Conservation (phyloP, 495 filamentous ascomycete genomes). For the Lineolata rhizophorae region DNA sequence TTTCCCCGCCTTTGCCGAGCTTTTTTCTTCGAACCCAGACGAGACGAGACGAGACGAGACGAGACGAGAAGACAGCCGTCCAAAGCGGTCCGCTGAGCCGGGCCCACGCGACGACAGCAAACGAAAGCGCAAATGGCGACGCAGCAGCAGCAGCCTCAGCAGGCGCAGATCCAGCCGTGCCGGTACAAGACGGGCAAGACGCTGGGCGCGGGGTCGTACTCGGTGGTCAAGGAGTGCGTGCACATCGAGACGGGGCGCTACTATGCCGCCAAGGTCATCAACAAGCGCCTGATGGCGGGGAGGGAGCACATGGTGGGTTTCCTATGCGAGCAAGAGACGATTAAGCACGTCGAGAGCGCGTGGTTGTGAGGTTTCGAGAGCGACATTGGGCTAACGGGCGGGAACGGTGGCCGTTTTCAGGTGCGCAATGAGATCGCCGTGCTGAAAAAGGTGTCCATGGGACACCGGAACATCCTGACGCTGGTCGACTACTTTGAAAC, state of each 20-base stretch:
- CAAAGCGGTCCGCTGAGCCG: too few relatives aligned
- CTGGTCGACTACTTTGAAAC: slow-evolving; percentile 98
- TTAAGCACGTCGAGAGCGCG: too few relatives aligned
- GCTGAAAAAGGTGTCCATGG: slow-evolving; percentile 89
- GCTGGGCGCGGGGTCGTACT: slow-evolving; percentile 86
- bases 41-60: too few relatives aligned
- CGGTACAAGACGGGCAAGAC: slow-evolving; percentile 99
- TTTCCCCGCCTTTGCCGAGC: too few relatives aligned
- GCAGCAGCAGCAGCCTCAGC: too few relatives aligned
- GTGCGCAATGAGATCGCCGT: slow-evolving; percentile 97
- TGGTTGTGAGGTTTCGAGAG: too few relatives aligned
- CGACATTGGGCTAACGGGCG: background rate
- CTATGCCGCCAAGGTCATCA: slow-evolving; percentile 98
- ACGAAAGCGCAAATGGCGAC: too few relatives aligned
- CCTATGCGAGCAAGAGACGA: too few relatives aligned
- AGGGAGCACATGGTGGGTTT: slow-evolving; percentile 81
- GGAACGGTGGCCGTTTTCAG: slow-evolving; percentile 26
- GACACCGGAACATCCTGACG: slow-evolving; percentile 92
- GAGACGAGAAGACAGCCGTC: too few relatives aligned
- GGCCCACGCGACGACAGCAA: too few relatives aligned
- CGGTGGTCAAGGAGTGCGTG: slow-evolving; percentile 98
- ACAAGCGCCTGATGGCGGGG: slow-evolving; percentile 93
- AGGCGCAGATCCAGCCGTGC: slow-evolving; percentile 54
- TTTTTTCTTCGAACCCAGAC: too few relatives aligned
- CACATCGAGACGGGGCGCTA: slow-evolving; percentile 96